phyloP scores from a whole-genome alignment of 345 rosid genomes.

The Crucihimalaya himalaica region DNA sequence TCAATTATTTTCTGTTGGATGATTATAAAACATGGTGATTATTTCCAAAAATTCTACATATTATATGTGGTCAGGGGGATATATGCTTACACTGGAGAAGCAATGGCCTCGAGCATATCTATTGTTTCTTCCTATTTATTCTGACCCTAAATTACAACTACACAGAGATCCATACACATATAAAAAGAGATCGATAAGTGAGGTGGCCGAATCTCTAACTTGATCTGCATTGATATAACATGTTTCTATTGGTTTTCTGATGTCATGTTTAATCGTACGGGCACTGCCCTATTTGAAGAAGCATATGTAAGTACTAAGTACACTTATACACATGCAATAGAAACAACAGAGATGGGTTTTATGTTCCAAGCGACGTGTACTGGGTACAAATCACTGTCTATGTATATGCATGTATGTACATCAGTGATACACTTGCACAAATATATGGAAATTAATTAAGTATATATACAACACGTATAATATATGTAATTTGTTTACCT shows the following conservation, averaged over 20 bases:
- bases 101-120: conserved; percentile 40
- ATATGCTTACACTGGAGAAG: conserved; percentile 42
- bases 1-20: too few relatives aligned
- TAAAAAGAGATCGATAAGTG: not conserved
- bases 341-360: conserved; percentile 23
- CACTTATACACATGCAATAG: not conserved
- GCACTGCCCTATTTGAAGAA: not conserved
- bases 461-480: conserved; percentile 1
- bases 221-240: conserved; percentile 8
- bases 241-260: conserved; percentile 23
- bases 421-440: not conserved
- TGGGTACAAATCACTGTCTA: conserved; percentile 15
- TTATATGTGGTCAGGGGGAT: conserved; percentile 25
- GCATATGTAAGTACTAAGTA: conserved; percentile 26
- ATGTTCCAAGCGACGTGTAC: conserved; percentile 31
- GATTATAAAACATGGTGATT: too few relatives aligned
- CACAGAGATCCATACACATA: not conserved
- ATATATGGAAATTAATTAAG: not conserved
- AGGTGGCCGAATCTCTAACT: conserved; percentile 18
- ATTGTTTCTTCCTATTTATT: conserved; percentile 13
- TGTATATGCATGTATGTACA: conserved; percentile 1
- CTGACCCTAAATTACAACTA: not conserved
- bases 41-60: not conserved
- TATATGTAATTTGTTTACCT: not conserved
- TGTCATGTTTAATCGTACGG: conserved; percentile 30